A percentile compares a stretch with the other conserved stretches of the same genome.
Conservation (phyloP, 345 rosid genomes). For the Salix koriyanagi region DNA sequence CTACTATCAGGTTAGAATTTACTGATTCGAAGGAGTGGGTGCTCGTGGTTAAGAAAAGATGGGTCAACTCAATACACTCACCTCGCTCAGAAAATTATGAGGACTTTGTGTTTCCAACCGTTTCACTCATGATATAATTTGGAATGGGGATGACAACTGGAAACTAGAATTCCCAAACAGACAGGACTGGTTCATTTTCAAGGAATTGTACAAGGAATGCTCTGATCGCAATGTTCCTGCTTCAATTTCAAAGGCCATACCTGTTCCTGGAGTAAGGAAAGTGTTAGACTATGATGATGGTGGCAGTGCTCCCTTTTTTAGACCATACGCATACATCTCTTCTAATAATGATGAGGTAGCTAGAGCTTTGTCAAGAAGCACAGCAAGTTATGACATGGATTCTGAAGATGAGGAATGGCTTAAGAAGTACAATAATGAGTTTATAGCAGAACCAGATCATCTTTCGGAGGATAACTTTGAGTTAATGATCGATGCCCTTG, state of each 20-base stretch:
- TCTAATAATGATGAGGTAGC: constrained; percentile 61
- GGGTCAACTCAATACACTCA: constrained; percentile 39
- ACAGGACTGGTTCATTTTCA: constrained; percentile 74
- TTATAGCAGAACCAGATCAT: constrained; percentile 25
- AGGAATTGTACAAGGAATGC: constrained; percentile 84
- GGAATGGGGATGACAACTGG: constrained; percentile 75
- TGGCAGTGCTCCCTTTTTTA: constrained; percentile 31
- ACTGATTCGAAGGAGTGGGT: constrained; percentile 63
- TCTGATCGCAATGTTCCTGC: constrained; percentile 54
- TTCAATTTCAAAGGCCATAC: constrained; percentile 50
- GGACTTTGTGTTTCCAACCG: constrained; percentile 57
- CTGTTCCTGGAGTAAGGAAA: constrained; percentile 74
- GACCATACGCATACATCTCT: constrained; percentile 59
- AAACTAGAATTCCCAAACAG: constrained; percentile 72
- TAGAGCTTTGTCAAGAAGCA: constrained; percentile 64
- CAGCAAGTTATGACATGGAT: constrained; percentile 82
- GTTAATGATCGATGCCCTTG: constrained; percentile 83
- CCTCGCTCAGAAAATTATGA: constrained; percentile 58
- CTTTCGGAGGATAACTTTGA: constrained; percentile 67
- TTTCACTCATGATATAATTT: constrained; percentile 55
- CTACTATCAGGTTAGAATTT: constrained; percentile 45
- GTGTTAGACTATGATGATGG: constrained; percentile 49
- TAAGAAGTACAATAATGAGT: constrained; percentile 42
- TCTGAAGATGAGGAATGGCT: constrained; percentile 94
- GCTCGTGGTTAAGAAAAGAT: constrained; percentile 56